Conservation (phyloP, 352 stramenopile genomes). For the Globisporangium nodosum region DNA sequence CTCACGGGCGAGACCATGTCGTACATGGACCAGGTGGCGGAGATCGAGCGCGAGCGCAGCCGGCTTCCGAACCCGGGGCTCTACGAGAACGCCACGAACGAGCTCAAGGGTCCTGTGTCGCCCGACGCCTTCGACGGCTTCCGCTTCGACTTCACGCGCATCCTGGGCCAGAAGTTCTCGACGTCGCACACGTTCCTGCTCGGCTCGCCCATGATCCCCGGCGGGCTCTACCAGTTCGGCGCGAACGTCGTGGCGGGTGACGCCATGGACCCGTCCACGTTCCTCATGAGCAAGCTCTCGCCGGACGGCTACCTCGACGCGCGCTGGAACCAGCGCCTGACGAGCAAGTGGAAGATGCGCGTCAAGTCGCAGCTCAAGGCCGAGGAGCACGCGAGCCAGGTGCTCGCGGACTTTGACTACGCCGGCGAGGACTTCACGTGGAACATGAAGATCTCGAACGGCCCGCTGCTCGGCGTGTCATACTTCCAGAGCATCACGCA, state of each 20-base stretch:
- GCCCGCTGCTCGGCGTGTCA: conserved; percentile 73
- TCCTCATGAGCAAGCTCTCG: conserved; percentile 85
- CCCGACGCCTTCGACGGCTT: conserved; percentile 83
- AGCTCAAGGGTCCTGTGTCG: conserved; percentile 76
- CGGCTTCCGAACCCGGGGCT: conserved; percentile 74
- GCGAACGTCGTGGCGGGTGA: conserved; percentile 77
- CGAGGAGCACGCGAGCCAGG: conserved; percentile 73
- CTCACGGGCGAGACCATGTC: conserved; percentile 49
- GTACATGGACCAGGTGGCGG: conserved; percentile 79
- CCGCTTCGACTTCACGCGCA: conserved; percentile 84
- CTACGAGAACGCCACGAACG: conserved; percentile 82
- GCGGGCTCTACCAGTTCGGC: conserved; percentile 82
- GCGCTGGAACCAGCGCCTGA: conserved; percentile 81
- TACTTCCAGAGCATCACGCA: conserved; percentile 87
- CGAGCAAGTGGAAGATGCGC: conserved; percentile 73
- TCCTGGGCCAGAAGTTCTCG: conserved; percentile 73
- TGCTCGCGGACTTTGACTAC: conserved; percentile 82
- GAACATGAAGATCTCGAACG: conserved; percentile 89
- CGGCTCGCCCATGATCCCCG: conserved; percentile 78
- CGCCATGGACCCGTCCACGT: conserved; percentile 73
- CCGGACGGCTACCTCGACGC: conserved; percentile 80
- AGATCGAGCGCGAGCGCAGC: conserved; percentile 71
- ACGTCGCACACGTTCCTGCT: conserved; percentile 82
- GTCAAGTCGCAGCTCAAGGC: conserved; percentile 82
- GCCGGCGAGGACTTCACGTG: conserved; percentile 78